Percentiles rank a stretch among this genome's conserved stretches.
Conservation (phyloP, 116 monocot species). For the Phalaenopsis hybrid region DNA sequence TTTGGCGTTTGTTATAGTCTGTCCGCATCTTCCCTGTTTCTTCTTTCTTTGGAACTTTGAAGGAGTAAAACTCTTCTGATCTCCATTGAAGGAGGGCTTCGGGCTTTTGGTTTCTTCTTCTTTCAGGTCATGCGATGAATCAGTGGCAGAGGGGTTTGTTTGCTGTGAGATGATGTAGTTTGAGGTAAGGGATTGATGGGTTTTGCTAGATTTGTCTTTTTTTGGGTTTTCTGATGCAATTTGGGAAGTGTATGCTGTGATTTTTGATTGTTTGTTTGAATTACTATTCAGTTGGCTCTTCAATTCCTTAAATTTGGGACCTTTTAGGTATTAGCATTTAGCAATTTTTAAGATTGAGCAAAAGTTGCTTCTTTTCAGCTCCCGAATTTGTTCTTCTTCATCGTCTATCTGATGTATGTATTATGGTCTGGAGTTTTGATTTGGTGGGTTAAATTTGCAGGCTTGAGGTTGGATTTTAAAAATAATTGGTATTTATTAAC, state of each 20-base stretch:
- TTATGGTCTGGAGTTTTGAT: background rate
- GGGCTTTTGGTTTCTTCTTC: slow-evolving; percentile 5
- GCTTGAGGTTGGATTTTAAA: too few relatives aligned
- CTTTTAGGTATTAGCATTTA: slow-evolving; percentile 2
- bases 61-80: background rate
- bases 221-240: background rate
- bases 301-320: background rate
- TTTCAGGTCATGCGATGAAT: slow-evolving; percentile 10
- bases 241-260: background rate
- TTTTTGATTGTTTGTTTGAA: background rate
- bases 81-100: slow-evolving; percentile 6
- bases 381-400: background rate
- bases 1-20: background rate
- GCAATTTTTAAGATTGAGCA: background rate
- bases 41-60: background rate
- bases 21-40: background rate
- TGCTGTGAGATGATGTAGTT: background rate
- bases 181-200: background rate
- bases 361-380: background rate
- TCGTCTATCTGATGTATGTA: background rate
- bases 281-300: background rate
- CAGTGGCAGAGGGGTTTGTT: background rate
- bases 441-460: too few relatives aligned
- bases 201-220: background rate
- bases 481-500: too few relatives aligned